These are phyloP conservation scores for Saccharomyces eubayanus DNA, from an alignment of 805 yeast genomes.

Conservation along the genomic window DNA sequence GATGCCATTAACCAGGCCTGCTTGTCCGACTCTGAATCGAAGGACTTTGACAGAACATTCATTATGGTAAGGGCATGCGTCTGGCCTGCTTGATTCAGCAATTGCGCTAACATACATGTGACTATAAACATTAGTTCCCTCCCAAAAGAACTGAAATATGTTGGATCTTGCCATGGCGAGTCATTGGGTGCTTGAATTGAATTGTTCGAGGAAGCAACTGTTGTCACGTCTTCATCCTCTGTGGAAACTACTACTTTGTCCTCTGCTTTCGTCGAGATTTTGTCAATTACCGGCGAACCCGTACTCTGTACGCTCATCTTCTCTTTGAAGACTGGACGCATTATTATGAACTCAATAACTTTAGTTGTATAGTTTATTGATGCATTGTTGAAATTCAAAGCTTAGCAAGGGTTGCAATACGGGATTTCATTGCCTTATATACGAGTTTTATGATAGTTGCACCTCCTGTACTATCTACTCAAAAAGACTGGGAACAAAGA, in stretches of 20 bases:
- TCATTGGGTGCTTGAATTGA: not conserved
- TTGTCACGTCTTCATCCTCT: not conserved
- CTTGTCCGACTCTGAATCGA: constrained; percentile 28
- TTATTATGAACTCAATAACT: not conserved
- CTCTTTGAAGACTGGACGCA: not conserved
- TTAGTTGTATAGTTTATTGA: not conserved
- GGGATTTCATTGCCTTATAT: not conserved
- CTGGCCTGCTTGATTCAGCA: constrained; percentile 35
- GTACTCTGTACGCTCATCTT: not conserved
- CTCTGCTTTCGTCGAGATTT: constrained; percentile 5
- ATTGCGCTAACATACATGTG: constrained; percentile 31
- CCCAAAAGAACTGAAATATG: constrained; percentile 12
- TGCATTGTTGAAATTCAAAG: not conserved
- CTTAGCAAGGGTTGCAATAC: not conserved
- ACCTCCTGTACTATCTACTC: not conserved
- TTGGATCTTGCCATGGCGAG: constrained; percentile 14
- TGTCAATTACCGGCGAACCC: not conserved
- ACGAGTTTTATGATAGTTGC: not conserved
- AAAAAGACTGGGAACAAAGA: not conserved
- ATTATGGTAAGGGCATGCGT: constrained; percentile 34
- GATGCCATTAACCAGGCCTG: constrained; percentile 67
- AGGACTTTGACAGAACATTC: constrained; percentile 29
- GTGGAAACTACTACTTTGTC: not conserved
- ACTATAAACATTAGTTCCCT: constrained; percentile 25
- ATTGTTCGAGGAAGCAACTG: not conserved